Evolutionary conservation across 768 basidiomycete genomes (phyloP).

Genomic region (Pleurotus pulmonarius): DNA sequence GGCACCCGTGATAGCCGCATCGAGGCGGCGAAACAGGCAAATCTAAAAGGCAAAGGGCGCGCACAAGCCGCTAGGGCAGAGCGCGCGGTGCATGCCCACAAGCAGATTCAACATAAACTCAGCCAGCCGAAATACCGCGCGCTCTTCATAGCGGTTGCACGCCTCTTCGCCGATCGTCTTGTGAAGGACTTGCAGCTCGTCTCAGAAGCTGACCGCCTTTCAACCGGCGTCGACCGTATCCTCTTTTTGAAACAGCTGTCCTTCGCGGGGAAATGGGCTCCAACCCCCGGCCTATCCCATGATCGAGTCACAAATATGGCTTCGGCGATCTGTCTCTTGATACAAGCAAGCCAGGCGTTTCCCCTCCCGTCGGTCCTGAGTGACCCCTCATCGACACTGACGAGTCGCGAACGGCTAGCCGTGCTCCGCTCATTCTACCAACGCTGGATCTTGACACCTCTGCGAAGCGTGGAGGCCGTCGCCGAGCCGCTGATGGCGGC

Average conservation of each 20-base stretch:
- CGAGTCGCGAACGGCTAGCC: constrained; percentile 23
- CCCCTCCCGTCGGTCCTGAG: constrained; percentile 30
- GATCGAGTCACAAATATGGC: constrained; percentile 63
- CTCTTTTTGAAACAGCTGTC: constrained; percentile 40
- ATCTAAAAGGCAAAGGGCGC: constrained; percentile 14
- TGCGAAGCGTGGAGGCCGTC: constrained; percentile 40
- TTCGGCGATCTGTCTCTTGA: constrained; percentile 55
- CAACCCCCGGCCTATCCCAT: constrained; percentile 53
- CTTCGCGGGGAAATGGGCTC: constrained; percentile 70
- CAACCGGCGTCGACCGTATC: constrained; percentile 23
- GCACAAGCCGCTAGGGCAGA: constrained; percentile 21
- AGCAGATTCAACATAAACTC: constrained; percentile 37
- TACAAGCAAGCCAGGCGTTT: constrained; percentile 34
- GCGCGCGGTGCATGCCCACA: constrained; percentile 23
- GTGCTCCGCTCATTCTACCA: constrained; percentile 56
- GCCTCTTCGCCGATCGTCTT: constrained; percentile 54
- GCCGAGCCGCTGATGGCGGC: constrained; percentile 64
- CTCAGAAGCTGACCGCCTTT: constrained; percentile 28
- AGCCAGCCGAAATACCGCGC: constrained; percentile 50
- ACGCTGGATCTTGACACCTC: constrained; percentile 54
- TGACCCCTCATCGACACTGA: constrained; percentile 13
- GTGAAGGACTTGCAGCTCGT: constrained; percentile 43
- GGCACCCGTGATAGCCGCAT: constrained; percentile 19
- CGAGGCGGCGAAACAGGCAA: constrained; percentile 14
- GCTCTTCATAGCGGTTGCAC: constrained; percentile 58